A percentile compares a stretch with the other conserved stretches of the same genome.
Evolutionary conservation across 352 stramenopile species (phyloP).

Genomic region (Phytophthora hybrid): DNA sequence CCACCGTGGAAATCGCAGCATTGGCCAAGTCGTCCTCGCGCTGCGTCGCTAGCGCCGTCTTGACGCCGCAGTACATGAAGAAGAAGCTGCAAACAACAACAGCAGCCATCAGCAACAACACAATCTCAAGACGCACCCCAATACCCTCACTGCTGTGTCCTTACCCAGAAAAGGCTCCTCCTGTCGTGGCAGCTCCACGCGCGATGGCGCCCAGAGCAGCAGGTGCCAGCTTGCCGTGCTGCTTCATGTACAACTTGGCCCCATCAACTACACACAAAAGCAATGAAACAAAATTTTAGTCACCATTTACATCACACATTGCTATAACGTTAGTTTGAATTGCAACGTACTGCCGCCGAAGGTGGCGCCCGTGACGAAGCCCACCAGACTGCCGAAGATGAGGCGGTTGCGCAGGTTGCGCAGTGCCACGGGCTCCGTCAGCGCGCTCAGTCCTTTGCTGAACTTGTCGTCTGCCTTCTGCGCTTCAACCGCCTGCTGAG

Average conservation of each 20-base stretch:
- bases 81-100: slow-evolving; percentile 61
- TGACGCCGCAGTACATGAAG: slow-evolving; percentile 78
- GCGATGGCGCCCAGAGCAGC: slow-evolving; percentile 54
- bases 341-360: slow-evolving; percentile 74
- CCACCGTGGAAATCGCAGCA: slow-evolving; percentile 61
- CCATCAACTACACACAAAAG: slow-evolving; percentile 54
- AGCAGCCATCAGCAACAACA: neutral
- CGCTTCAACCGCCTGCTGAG: slow-evolving; percentile 11
- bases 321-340: neutral
- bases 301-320: neutral
- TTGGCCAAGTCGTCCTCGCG: slow-evolving; percentile 68
- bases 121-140: neutral
- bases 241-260: slow-evolving; percentile 68
- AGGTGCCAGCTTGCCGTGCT: slow-evolving; percentile 61
- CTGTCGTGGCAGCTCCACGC: slow-evolving; percentile 62
- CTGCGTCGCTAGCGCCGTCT: slow-evolving; percentile 74
- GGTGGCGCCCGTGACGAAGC: slow-evolving; percentile 78
- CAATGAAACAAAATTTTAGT: neutral
- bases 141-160: neutral
- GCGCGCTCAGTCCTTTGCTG: slow-evolving; percentile 11
- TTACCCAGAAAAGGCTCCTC: slow-evolving; percentile 69
- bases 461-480: slow-evolving; percentile 3
- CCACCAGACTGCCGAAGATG: slow-evolving; percentile 81
- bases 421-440: slow-evolving; percentile 51
- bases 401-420: slow-evolving; percentile 72